Evolutionary conservation across 1,284 basidiomycete species (phyloP), one percentile per base, ranked within the genome.

Genomic region (Chondrostereum purpureum): DNA sequence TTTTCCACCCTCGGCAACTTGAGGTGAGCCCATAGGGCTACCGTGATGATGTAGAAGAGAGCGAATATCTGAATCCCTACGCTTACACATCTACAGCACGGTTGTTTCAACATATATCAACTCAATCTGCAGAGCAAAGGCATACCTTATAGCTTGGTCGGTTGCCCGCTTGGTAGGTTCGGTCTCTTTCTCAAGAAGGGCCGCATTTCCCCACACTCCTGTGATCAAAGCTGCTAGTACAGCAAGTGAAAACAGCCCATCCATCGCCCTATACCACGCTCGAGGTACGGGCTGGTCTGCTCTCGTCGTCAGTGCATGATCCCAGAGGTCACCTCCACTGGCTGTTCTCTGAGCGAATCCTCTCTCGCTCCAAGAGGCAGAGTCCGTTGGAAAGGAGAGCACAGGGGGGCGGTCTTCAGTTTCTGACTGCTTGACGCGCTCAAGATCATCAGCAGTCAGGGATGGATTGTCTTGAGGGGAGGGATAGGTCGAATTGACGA

Each of bases 401-500:
- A 31, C 27, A n/a, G 27, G 27, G 8, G 27, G 8, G 27, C 27
- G 27, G n/a, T 31, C 27, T n/a, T 31, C 27, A n/a, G n/a, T n/a
- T 8, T 8, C 27, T n/a, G n/a, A n/a, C n/a, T n/a, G n/a, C 8
- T 8, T 31, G n/a, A 8, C 27, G 27, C 27, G 8, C n/a, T 31
- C 8, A 8, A 31, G 27, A 31, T 31, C 27, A 8, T 31, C 27
- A 8, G 8, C n/a, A n/a, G 27, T 31, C 27, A 31, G n/a, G 8
- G 27, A 31, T n/a, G 27, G 27, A 31, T 31, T 31, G 27, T 8
- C 27, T 8, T n/a, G 8, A 8, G 27, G 27, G n/a, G 27, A 31
- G 8, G 27, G 27, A 31, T 31, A 31, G 8, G 62, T 62, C 12
- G 57, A 50, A 27, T 54, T 50, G 27, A 65, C 61, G 35, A 64